Evolutionary conservation across 75 land plant species (phyloP).

Genomic region (Sequoia sempervirens): DNA sequence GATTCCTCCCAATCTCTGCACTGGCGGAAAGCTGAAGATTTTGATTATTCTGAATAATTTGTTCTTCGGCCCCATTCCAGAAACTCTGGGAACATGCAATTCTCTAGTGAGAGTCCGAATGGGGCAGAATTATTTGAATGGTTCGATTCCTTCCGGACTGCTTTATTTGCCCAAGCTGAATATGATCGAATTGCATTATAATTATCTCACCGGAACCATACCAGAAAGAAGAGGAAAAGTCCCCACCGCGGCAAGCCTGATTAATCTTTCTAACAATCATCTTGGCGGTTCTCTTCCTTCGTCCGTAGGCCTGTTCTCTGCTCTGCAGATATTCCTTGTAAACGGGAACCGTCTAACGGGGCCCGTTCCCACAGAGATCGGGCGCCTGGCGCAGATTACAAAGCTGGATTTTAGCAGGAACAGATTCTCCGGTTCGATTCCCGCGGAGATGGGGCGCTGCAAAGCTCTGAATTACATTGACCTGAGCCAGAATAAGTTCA

Average conservation of each 20-base stretch:
- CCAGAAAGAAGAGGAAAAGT: constrained; percentile 33
- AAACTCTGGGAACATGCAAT: constrained; percentile 49
- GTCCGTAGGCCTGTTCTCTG: constrained; percentile 15
- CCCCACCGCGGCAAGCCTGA: neutral
- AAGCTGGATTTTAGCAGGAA: constrained; percentile 21
- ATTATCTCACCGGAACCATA: constrained; percentile 58
- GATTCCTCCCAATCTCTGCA: constrained; percentile 61
- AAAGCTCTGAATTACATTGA: constrained; percentile 26
- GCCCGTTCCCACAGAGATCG: constrained; percentile 21
- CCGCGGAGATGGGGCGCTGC: constrained; percentile 24
- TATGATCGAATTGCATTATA: constrained; percentile 51
- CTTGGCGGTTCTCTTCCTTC: constrained; percentile 23
- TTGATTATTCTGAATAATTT: constrained; percentile 62
- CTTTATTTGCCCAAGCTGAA: constrained; percentile 63
- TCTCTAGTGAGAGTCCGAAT: constrained; percentile 67
- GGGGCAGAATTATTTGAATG: constrained; percentile 71
- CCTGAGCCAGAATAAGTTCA: constrained; percentile 24
- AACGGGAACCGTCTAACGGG: constrained; percentile 26
- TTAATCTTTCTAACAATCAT: constrained; percentile 30
- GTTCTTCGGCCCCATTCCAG: constrained; percentile 68
- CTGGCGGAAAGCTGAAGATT: constrained; percentile 52
- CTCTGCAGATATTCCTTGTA: constrained; percentile 19
- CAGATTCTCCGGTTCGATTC: constrained; percentile 26
- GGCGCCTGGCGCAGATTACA: constrained; percentile 20
- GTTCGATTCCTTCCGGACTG: constrained; percentile 60